These are phyloP conservation scores for Chenopodium suecicum DNA, from an alignment of 148 eudicot genomes.

Conservation along the genomic window DNA sequence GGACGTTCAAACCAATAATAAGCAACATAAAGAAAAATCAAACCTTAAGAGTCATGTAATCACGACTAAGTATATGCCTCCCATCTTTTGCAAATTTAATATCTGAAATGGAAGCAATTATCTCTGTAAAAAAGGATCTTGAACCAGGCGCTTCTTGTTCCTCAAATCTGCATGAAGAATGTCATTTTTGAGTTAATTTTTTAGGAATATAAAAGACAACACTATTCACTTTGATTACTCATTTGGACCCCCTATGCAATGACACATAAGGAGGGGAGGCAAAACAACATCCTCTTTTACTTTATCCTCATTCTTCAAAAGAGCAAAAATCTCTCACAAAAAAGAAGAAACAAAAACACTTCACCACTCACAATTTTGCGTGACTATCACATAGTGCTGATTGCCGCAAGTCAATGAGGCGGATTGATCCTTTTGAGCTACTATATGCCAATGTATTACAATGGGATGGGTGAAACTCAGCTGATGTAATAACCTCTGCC, in stretches of 20 bases:
- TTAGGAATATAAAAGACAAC: not conserved
- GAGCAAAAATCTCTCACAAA: not conserved
- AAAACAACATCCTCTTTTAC: not conserved
- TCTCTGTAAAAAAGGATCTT: slow-evolving; percentile 75
- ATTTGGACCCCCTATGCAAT: not conserved
- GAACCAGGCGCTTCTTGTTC: slow-evolving; percentile 75
- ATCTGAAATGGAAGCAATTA: slow-evolving; percentile 78
- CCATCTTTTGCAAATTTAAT: slow-evolving; percentile 75
- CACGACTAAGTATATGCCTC: slow-evolving; percentile 73
- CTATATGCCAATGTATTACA: slow-evolving; percentile 80
- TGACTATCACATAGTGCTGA: slow-evolving; percentile 77
- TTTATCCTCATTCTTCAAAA: slow-evolving; percentile 4
- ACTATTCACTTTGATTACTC: not conserved
- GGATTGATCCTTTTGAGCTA: slow-evolving; percentile 79
- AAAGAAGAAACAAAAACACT: slow-evolving; percentile 5
- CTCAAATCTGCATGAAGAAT: slow-evolving; percentile 54
- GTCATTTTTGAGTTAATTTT: not conserved
- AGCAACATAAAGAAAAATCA: slow-evolving; percentile 14
- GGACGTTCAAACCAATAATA: not conserved
- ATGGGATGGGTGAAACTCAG: slow-evolving; percentile 78
- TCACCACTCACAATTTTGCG: slow-evolving; percentile 65
- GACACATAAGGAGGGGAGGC: not conserved
- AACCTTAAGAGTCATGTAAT: slow-evolving; percentile 81
- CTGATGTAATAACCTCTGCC: slow-evolving; percentile 83
- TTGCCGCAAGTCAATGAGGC: slow-evolving; percentile 79